Base-by-base conservation (phyloP, 768 basidiomycete genomes). In the Paxillus rubicundulus region DNA sequence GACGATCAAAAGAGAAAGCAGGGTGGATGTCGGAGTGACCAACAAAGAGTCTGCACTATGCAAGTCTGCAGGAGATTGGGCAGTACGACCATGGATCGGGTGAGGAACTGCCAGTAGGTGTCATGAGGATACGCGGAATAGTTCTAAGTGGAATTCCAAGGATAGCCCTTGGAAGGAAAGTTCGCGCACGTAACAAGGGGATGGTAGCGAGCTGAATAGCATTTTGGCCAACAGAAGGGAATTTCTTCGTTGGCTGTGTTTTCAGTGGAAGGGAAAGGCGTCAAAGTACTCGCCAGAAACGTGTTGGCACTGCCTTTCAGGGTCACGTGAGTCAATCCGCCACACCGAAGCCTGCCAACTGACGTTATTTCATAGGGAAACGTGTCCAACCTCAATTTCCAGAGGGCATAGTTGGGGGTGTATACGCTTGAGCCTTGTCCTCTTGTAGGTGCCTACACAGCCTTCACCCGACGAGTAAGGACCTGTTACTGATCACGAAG, bases 391-490 rank as follows among this genome's bases (percentile, higher is more conserved):
- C n/a, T n/a, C n/a, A n/a, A n/a, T n/a, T n/a, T n/a, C n/a, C n/a
- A n/a, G n/a, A n/a, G n/a, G n/a, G n/a, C n/a, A n/a, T n/a, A n/a
- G n/a, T n/a, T n/a, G n/a, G n/a, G n/a, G n/a, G n/a, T n/a, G n/a
- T n/a, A n/a, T n/a, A n/a, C 24, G 24, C 24, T 24, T 24, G 2
- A 2, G 5, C 21, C 21, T 21, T 21, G 21, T 21, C 4, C 4
- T 24, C 24, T 24, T 24, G 24, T 24, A 6, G 24, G 24, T 24
- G 1, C 24, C 2, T 5, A 24, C 50, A 47, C 49, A 28, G 58
- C 52, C 14, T 49, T 45, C 24, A 5, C 54, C 63, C 60, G 62
- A 65, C 43, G 3, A 54, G 10, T 50, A 62, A 52, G 62, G 60
- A 56, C 4, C 9, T n/a, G 6, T 24, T 6, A 4, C 24, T 24